Evolutionary conservation across 495 filamentous ascomycete genomes (phyloP).

Genomic region (Talaromyces borbonicus): DNA sequence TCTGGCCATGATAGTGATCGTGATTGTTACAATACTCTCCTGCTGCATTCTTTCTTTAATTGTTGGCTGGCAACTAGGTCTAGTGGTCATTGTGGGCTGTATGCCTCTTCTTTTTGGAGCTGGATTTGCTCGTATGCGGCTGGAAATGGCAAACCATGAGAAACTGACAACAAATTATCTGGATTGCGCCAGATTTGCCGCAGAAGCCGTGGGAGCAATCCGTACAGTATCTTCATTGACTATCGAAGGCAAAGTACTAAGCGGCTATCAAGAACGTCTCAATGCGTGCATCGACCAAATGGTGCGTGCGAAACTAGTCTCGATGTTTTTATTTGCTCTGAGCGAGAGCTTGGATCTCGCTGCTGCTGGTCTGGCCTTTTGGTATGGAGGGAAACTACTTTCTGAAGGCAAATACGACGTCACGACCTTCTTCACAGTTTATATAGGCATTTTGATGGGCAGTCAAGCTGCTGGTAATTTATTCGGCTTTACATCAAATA

Average conservation of each 20-base stretch:
- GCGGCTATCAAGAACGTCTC: slow-evolving; percentile 41
- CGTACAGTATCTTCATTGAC: slow-evolving; percentile 47
- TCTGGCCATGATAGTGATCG: slow-evolving; percentile 23
- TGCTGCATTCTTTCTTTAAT: slow-evolving; percentile 46
- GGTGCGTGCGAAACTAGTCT: slow-evolving; percentile 34
- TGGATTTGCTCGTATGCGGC: slow-evolving; percentile 44
- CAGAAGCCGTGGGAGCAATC: slow-evolving; percentile 48
- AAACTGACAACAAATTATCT: slow-evolving; percentile 48
- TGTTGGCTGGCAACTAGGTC: slow-evolving; percentile 53
- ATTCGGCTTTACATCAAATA: slow-evolving; percentile 38
- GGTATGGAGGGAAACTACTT: slow-evolving; percentile 50
- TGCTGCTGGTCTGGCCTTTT: slow-evolving; percentile 47
- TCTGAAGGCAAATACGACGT: slow-evolving; percentile 39
- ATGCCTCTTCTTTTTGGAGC: slow-evolving; percentile 45
- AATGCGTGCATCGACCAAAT: slow-evolving; percentile 39
- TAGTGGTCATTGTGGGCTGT: slow-evolving; percentile 45
- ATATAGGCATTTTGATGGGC: slow-evolving; percentile 48
- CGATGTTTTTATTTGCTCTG: slow-evolving; percentile 21
- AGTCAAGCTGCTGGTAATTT: slow-evolving; percentile 45
- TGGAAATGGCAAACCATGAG: slow-evolving; percentile 42
- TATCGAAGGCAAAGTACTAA: slow-evolving; percentile 39
- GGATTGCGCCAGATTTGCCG: slow-evolving; percentile 43
- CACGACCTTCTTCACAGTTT: slow-evolving; percentile 47
- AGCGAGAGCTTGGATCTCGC: slow-evolving; percentile 38
- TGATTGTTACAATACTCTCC: slow-evolving; percentile 42